Evolutionary conservation across 176 grass and related monocot genomes (phyloP).

Genomic region (Stipa capillata): DNA sequence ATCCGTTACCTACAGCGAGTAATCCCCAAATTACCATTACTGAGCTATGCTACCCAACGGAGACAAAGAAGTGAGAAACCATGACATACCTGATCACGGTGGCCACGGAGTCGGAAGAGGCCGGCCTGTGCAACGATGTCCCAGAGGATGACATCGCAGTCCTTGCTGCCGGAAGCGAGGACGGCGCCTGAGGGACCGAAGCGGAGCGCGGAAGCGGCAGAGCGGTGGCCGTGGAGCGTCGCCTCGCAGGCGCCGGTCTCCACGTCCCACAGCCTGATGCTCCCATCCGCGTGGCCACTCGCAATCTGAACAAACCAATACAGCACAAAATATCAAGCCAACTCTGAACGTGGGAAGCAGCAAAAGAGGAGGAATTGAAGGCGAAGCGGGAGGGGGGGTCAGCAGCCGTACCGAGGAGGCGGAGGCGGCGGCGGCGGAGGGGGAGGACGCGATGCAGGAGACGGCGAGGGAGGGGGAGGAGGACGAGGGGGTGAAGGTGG

Average conservation of each 20-base stretch:
- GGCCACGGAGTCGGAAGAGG: slow-evolving; percentile 70
- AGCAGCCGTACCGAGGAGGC: slow-evolving; percentile 40
- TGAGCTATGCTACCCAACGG: neutral
- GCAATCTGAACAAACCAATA: slow-evolving; percentile 54
- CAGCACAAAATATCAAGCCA: neutral
- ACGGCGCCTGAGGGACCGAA: slow-evolving; percentile 55
- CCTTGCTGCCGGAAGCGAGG: slow-evolving; percentile 82
- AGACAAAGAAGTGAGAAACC: neutral
- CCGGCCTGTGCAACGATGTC: slow-evolving; percentile 82
- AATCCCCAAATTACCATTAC: neutral
- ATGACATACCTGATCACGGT: slow-evolving; percentile 73
- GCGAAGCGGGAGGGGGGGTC: neutral
- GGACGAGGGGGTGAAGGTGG: slow-evolving; percentile 43
- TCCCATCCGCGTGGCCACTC: slow-evolving; percentile 85
- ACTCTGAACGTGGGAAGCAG: neutral
- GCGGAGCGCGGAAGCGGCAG: slow-evolving; percentile 57
- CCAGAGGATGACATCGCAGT: slow-evolving; percentile 92
- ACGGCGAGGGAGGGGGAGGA: slow-evolving; percentile 34
- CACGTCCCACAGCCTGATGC: slow-evolving; percentile 77
- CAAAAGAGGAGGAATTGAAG: neutral
- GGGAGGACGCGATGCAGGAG: slow-evolving; percentile 47
- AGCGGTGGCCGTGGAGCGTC: slow-evolving; percentile 84
- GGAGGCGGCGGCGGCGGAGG: slow-evolving; percentile 35
- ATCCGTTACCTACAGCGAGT: slow-evolving; percentile 63
- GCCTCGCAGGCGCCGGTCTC: slow-evolving; percentile 77